These are phyloP conservation scores for Platismatia glauca DNA, from an alignment of 495 filamentous ascomycete species.

Conservation along the genomic window DNA sequence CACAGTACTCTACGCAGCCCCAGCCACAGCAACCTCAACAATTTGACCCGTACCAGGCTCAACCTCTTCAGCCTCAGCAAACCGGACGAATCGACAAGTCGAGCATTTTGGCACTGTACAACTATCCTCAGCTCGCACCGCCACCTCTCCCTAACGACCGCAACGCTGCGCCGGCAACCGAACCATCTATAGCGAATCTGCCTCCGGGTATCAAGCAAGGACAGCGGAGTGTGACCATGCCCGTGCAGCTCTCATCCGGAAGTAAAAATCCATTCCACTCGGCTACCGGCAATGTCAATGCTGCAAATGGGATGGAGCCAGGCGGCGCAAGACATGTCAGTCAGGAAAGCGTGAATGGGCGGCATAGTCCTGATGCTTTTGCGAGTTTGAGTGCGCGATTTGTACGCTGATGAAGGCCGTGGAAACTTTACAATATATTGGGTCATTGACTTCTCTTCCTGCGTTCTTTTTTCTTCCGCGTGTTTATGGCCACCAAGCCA, in stretches of 20 bases:
- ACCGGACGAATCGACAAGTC: slow-evolving; percentile 60
- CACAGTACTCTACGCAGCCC: slow-evolving; percentile 25
- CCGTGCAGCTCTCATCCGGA: slow-evolving; percentile 23
- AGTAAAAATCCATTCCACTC: slow-evolving; percentile 35
- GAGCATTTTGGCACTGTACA: slow-evolving; percentile 81
- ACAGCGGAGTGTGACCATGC: slow-evolving; percentile 33
- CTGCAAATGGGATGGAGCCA: slow-evolving; percentile 18
- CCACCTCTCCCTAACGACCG: slow-evolving; percentile 31
- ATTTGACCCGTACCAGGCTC: slow-evolving; percentile 28
- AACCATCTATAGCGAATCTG: slow-evolving; percentile 19
- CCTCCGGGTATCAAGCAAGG: slow-evolving; percentile 7
- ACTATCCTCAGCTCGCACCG: slow-evolving; percentile 63
- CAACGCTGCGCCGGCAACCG: slow-evolving; percentile 27
- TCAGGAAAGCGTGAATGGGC: slow-evolving; percentile 78
- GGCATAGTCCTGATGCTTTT: slow-evolving; percentile 95
- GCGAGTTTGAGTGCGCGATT: slow-evolving; percentile 74
- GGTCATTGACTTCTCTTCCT: background rate
- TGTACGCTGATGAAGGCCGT: slow-evolving; percentile 30
- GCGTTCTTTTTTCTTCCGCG: background rate
- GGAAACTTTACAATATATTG: background rate
- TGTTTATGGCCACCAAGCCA: background rate
- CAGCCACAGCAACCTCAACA: slow-evolving; percentile 26
- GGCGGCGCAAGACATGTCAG: slow-evolving; percentile 54
- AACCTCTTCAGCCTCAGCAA: slow-evolving; percentile 36
- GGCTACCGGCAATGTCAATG: background rate